Conservation (phyloP, 2,329 filamentous ascomycete species). For the Cladosporium sp. region DNA sequence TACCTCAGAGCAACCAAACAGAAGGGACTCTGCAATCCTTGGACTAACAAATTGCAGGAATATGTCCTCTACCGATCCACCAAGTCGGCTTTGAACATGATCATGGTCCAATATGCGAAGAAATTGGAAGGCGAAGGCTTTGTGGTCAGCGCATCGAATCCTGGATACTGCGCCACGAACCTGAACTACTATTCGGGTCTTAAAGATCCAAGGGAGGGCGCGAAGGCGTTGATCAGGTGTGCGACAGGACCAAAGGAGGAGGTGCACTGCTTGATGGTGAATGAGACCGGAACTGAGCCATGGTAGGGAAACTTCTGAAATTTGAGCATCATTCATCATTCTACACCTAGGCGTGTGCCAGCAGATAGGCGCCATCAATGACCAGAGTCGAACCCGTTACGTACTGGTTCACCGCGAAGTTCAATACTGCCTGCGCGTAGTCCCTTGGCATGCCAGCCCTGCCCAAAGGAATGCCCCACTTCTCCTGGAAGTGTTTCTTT, state of each 20-base stretch:
- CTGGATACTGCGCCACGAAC: slow-evolving; percentile 20
- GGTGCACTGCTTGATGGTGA: slow-evolving; percentile 23
- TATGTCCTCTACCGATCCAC: slow-evolving; percentile 33
- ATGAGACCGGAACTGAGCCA: slow-evolving; percentile 22
- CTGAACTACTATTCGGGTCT: slow-evolving; percentile 23
- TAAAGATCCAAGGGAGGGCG: slow-evolving; percentile 29
- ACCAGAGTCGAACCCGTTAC: slow-evolving; percentile 60
- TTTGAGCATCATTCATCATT: neutral
- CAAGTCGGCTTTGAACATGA: slow-evolving; percentile 44
- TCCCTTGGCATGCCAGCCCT: slow-evolving; percentile 36
- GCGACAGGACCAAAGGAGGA: slow-evolving; percentile 22
- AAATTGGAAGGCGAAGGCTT: slow-evolving; percentile 35
- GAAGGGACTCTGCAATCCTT: slow-evolving; percentile 29
- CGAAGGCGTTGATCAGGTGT: slow-evolving; percentile 24
- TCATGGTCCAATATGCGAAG: slow-evolving; percentile 43
- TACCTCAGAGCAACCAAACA: slow-evolving; percentile 32
- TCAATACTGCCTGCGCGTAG: slow-evolving; percentile 55
- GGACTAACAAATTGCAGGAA: neutral
- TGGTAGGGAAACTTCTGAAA: slow-evolving; percentile 16
- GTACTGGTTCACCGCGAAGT: slow-evolving; percentile 54
- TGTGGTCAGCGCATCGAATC: slow-evolving; percentile 34
- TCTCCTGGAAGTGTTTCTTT: slow-evolving; percentile 38
- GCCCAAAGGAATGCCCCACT: slow-evolving; percentile 36
- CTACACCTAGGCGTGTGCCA: slow-evolving; percentile 25
- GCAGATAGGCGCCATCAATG: slow-evolving; percentile 59